A percentile compares a stretch with the other conserved stretches of the same genome.
These are phyloP conservation scores for Begonia masoniana DNA, from an alignment of 306 rosid species.

Conservation along the genomic window DNA sequence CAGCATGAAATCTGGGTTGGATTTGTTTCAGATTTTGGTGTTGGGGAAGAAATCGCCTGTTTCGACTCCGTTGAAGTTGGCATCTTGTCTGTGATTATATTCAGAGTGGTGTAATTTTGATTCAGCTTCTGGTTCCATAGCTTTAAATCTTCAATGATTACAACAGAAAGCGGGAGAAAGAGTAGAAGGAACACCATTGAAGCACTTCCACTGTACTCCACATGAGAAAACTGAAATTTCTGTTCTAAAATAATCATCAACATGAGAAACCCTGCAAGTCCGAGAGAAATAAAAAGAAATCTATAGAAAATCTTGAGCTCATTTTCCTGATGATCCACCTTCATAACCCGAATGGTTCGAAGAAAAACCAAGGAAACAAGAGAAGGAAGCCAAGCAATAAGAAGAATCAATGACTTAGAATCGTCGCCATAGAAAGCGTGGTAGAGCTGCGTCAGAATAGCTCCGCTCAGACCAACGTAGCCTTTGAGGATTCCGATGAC, in stretches of 20 bases:
- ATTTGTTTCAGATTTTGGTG: too few species aligned
- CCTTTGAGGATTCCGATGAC: slow-evolving; percentile 45
- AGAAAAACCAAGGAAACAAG: slow-evolving; percentile 30
- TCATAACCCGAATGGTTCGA: slow-evolving; percentile 30
- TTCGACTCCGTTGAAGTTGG: too few species aligned
- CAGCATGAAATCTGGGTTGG: slow-evolving; percentile 22
- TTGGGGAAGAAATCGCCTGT: too few species aligned
- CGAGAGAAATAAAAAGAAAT: slow-evolving; percentile 42
- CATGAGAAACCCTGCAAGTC: slow-evolving; percentile 49
- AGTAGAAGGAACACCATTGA: slow-evolving; percentile 27
- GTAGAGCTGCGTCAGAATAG: slow-evolving; percentile 38
- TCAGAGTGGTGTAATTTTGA: not conserved
- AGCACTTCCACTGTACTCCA: slow-evolving; percentile 30
- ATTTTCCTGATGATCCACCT: slow-evolving; percentile 20
- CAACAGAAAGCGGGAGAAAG: slow-evolving; percentile 26
- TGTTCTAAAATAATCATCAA: slow-evolving; percentile 35
- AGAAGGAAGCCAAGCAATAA: slow-evolving; percentile 48
- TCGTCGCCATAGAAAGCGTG: slow-evolving; percentile 30
- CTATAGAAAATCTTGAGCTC: slow-evolving; percentile 37
- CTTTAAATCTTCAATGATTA: slow-evolving; percentile 30
- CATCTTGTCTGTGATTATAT: slow-evolving; percentile 6
- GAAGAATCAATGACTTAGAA: slow-evolving; percentile 25
- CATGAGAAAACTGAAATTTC: slow-evolving; percentile 10
- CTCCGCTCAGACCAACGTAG: slow-evolving; percentile 50
- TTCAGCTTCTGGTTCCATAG: slow-evolving; percentile 7